Conservation (phyloP, 148 eudicot species). For the Nepenthes mirabilis region DNA sequence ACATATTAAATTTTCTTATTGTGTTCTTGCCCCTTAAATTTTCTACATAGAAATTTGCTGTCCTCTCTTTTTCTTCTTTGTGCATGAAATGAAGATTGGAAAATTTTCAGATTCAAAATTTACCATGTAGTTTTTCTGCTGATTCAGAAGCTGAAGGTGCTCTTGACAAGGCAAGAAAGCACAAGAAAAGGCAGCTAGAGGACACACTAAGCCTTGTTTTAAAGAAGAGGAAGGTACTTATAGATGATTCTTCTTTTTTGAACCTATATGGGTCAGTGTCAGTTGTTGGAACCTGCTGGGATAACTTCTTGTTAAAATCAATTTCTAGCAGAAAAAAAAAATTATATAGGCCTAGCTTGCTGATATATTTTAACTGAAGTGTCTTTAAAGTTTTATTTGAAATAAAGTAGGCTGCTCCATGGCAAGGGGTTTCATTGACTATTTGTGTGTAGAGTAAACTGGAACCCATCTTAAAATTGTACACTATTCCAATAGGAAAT, state of each 20-base stretch:
- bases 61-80: neutral
- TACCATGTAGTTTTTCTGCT: neutral
- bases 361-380: neutral
- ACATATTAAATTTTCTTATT: neutral
- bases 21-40: neutral
- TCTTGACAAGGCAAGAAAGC: conserved; percentile 95
- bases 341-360: neutral
- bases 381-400: neutral
- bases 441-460: no score
- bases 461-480: no score
- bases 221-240: conserved; percentile 75
- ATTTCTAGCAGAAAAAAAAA: no score
- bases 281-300: neutral
- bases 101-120: neutral
- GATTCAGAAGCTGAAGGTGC: conserved; percentile 96
- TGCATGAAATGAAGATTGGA: neutral
- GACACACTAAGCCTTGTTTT: conserved; percentile 75
- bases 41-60: no score
- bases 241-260: neutral
- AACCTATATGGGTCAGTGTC: neutral
- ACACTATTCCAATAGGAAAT: no score
- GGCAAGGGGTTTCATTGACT: no score
- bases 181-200: conserved; percentile 95
- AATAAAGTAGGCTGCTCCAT: no score
- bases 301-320: no score